A percentile compares a stretch with the other conserved stretches of the same genome.
phyloP scores from a whole-genome alignment of 148 eudicot genomes.

The Cornus florida region DNA sequence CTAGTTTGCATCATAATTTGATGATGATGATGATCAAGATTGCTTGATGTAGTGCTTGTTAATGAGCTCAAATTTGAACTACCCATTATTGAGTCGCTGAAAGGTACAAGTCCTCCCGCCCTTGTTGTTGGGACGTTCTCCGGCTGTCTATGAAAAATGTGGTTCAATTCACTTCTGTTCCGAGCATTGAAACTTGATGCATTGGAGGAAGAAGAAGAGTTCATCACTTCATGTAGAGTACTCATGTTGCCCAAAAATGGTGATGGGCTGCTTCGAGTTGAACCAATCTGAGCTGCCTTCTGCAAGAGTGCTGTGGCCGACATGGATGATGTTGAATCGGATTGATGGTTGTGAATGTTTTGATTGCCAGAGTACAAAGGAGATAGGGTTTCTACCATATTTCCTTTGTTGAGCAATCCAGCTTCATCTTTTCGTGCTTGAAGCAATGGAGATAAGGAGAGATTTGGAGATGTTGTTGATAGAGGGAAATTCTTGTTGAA shows the following conservation, averaged over 20 bases:
- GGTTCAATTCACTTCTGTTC: not conserved
- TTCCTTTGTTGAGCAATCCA: conserved; percentile 5
- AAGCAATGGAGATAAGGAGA: conserved; percentile 42
- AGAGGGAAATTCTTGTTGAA: conserved; percentile 12
- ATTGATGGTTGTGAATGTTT: conserved; percentile 19
- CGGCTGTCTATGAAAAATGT: not conserved
- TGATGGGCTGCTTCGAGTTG: conserved; percentile 53
- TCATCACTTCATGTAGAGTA: conserved; percentile 41
- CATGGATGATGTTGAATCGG: conserved; percentile 53
- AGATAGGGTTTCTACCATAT: conserved; percentile 31
- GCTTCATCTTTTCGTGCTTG: conserved; percentile 32
- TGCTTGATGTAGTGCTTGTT: conserved; percentile 18
- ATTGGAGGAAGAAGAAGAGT: conserved; percentile 26
- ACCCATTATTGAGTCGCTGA: not conserved
- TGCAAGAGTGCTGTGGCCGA: conserved; percentile 92
- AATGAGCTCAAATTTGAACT: conserved; percentile 20
- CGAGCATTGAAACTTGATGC: not conserved
- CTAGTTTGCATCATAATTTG: conserved; percentile 43
- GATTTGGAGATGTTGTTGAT: conserved; percentile 23
- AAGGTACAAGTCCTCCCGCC: not conserved
- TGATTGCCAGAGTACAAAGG: conserved; percentile 22
- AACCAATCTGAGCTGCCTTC: conserved; percentile 91
- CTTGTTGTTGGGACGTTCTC: not conserved
- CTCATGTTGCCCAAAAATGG: conserved; percentile 33
- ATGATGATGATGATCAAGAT: conserved; percentile 11